These are phyloP conservation scores for Panicum virgatum DNA, from an alignment of 202 grass and related monocot genomes.

Conservation along the genomic window DNA sequence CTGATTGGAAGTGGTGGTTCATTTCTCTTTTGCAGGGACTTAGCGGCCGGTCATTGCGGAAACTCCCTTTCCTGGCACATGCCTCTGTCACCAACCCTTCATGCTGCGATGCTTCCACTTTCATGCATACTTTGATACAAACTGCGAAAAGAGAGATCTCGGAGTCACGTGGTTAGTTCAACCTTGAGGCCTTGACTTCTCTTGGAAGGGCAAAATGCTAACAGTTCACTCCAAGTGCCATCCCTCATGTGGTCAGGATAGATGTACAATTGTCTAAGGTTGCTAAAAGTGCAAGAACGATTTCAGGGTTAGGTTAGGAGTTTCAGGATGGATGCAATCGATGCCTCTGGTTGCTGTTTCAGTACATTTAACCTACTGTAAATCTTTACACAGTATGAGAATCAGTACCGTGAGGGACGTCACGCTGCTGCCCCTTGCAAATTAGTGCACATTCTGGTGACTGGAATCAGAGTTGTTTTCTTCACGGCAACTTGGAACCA, in stretches of 20 bases:
- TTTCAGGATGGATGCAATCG: background rate
- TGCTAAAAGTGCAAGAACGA: background rate
- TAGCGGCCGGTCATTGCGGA: constrained; percentile 85
- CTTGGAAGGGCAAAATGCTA: constrained; percentile 11
- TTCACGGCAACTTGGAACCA: background rate
- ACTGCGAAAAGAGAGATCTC: constrained; percentile 74
- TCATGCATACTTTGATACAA: constrained; percentile 65
- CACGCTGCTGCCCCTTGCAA: background rate
- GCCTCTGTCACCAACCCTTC: constrained; percentile 62
- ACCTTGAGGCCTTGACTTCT: background rate
- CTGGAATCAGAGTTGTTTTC: background rate
- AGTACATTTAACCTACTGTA: constrained; percentile 10
- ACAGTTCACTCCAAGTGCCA: constrained; percentile 20
- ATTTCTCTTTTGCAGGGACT: constrained; percentile 58
- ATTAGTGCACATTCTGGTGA: background rate
- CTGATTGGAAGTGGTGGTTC: background rate
- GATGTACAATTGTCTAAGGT: background rate
- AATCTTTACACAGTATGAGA: constrained; percentile 10
- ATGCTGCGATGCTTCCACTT: constrained; percentile 54
- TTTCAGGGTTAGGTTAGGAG: constrained; percentile 26
- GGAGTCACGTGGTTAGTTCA: constrained; percentile 57
- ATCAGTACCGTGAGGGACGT: background rate
- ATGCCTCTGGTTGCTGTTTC: background rate
- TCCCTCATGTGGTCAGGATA: background rate
- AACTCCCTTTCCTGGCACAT: constrained; percentile 96